Base-by-base conservation (phyloP, 495 filamentous ascomycete genomes). In the Tuber magnatum region DNA sequence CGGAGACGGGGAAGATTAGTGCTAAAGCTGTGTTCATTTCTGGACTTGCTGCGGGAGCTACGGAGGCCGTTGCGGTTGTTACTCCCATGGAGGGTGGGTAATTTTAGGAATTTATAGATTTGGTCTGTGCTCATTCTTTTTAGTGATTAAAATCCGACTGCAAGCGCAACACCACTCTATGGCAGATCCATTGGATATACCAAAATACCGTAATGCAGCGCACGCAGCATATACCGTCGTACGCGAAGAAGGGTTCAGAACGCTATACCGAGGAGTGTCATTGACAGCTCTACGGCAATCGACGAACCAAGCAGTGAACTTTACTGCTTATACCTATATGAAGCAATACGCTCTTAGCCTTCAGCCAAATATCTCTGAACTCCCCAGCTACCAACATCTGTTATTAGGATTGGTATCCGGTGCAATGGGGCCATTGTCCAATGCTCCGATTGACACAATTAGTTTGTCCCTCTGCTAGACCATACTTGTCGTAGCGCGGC, bases 401-500 rank as follows among this genome's bases (percentile, higher is more conserved):
- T 38, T 94, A 8, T 96, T 98, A 79, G 95, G 95, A 35, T 87
- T 99, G 51, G 90, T 98, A 51, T 92, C 90, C 71, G 95, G 95
- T 75, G 95, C 96, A 56, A 95, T 98, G 88, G 95, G 95, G 0
- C 95, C 95, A 68, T 87, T 99, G 78, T 93, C 91, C 76, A 99
- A 99, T 83, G 95, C 95, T 9, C 95, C 95, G 28, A 98, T 99
- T 83, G 95, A 99, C 83, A 99, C 95, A 65, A 98, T 99, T 86
- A 99, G 79, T 81, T 70, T 42, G 79, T 75, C 28, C 42, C 46
- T 8, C 4, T 0, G 18, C 56, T 8, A 35, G 28, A 16, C 61
- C 51, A 39, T 22, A 28, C 32, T 38, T 48, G 35, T 42, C 32
- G 18, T n/a, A 68, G 39, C 12, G 24, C 24, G 40, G 70, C 43